Evolutionary conservation across 1,139 yeast genomes (phyloP).

Genomic region (Pichia sp.): DNA sequence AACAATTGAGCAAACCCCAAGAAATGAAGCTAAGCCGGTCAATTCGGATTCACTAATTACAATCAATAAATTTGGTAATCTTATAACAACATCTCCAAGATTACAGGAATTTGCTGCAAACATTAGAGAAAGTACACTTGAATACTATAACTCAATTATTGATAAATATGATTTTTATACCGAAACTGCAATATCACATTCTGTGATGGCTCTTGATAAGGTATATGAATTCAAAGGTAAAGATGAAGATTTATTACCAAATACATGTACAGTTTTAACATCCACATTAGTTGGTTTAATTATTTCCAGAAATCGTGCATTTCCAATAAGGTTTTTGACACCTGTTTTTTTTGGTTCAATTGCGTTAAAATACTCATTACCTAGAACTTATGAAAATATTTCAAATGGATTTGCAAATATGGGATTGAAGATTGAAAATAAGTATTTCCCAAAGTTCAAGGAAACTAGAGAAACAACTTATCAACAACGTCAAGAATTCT

Average conservation of each 20-base stretch:
- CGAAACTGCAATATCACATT: conserved; percentile 41
- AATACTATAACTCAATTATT: conserved; percentile 33
- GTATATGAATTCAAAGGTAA: conserved; percentile 26
- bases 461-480: conserved; percentile 18
- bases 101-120: conserved; percentile 38
- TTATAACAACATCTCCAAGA: conserved; percentile 41
- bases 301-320: conserved; percentile 39
- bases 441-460: conserved; percentile 31
- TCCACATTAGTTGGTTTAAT: conserved; percentile 52
- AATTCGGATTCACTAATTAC: conserved; percentile 35
- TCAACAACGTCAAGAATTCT: background rate
- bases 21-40: conserved; percentile 18
- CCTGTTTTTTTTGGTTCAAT: conserved; percentile 46
- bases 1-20: conserved; percentile 34
- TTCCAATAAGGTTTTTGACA: conserved; percentile 44
- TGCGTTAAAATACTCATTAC: conserved; percentile 34
- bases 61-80: conserved; percentile 46
- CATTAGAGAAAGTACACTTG: conserved; percentile 35
- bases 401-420: conserved; percentile 18
- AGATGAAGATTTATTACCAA: conserved; percentile 44
- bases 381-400: conserved; percentile 31
- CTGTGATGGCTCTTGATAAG: conserved; percentile 27
- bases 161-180: conserved; percentile 43
- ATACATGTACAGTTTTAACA: conserved; percentile 47
- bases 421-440: conserved; percentile 23